Evolutionary conservation across 441 rosid species (phyloP).

Genomic region (Populus trichocarpa): DNA sequence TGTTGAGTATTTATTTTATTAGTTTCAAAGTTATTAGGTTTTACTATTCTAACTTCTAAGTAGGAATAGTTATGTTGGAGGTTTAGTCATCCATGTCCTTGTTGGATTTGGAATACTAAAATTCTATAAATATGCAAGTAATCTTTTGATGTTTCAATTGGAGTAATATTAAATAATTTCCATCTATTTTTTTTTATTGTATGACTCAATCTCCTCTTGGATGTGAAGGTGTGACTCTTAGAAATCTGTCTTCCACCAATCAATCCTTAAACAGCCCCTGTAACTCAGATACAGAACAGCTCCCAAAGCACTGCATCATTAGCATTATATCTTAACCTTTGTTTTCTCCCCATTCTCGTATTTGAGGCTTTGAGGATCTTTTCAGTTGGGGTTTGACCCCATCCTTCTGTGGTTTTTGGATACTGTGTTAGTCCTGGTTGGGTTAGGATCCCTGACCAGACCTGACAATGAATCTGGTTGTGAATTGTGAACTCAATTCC

Average conservation of each 20-base stretch:
- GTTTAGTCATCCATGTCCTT: neutral
- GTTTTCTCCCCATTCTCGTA: no score
- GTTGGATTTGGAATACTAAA: neutral
- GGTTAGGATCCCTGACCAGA: no score
- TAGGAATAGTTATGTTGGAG: neutral
- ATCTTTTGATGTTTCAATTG: neutral
- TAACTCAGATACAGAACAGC: neutral
- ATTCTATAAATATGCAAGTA: neutral
- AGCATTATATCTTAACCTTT: neutral
- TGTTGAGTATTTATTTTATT: neutral
- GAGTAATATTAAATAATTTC: neutral
- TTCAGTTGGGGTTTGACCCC: no score
- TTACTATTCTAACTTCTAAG: neutral
- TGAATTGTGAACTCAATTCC: no score
- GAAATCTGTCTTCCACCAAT: neutral
- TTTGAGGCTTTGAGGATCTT: neutral
- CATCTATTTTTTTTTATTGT: neutral
- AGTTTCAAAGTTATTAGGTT: neutral
- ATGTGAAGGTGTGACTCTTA: neutral
- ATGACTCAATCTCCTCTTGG: neutral
- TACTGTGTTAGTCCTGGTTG: no score
- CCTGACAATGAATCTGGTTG: no score
- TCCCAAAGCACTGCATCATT: neutral
- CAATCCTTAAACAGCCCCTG: neutral
- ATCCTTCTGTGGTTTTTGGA: no score